Percentiles rank a stretch among this genome's conserved stretches.
phyloP scores from a whole-genome alignment of 2,329 filamentous ascomycete genomes.

The Chrysoporthe cubensis region DNA sequence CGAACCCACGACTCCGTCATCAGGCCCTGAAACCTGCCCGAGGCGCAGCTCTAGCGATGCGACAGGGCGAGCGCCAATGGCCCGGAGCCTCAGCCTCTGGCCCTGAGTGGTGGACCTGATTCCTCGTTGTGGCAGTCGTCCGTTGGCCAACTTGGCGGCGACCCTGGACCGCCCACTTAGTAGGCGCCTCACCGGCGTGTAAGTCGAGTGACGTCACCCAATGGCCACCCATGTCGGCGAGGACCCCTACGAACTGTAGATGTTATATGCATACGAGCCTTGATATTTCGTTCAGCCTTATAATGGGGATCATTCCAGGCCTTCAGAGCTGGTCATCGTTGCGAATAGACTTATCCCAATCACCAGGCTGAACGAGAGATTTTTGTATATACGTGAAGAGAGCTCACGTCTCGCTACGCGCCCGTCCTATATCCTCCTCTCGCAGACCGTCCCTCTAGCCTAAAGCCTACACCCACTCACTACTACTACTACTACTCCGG shows the following conservation, averaged over 20 bases:
- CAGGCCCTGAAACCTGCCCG: neutral
- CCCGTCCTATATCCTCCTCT: too few relatives aligned
- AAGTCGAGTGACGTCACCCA: conserved; percentile 17
- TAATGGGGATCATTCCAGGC: too few relatives aligned
- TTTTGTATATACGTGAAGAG: too few relatives aligned
- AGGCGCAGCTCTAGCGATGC: neutral
- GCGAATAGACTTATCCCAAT: too few relatives aligned
- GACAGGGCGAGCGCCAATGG: neutral
- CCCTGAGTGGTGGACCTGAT: neutral
- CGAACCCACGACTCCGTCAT: neutral
- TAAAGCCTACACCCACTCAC: neutral
- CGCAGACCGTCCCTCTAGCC: neutral
- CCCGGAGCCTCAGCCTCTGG: neutral
- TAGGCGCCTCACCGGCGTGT: neutral
- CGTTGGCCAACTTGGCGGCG: conserved; percentile 10
- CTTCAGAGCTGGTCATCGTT: too few relatives aligned
- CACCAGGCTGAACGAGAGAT: too few relatives aligned
- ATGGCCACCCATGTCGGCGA: neutral
- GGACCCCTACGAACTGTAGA: neutral
- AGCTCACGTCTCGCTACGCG: too few relatives aligned
- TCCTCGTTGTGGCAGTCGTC: neutral
- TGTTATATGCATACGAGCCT: neutral
- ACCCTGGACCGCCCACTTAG: neutral
- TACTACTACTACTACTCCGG: neutral
- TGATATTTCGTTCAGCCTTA: too few relatives aligned